Evolutionary conservation across 75 land plant genomes (phyloP), one percentile per base, ranked within the genome.

Genomic region (Pseudotsuga menziesii): DNA sequence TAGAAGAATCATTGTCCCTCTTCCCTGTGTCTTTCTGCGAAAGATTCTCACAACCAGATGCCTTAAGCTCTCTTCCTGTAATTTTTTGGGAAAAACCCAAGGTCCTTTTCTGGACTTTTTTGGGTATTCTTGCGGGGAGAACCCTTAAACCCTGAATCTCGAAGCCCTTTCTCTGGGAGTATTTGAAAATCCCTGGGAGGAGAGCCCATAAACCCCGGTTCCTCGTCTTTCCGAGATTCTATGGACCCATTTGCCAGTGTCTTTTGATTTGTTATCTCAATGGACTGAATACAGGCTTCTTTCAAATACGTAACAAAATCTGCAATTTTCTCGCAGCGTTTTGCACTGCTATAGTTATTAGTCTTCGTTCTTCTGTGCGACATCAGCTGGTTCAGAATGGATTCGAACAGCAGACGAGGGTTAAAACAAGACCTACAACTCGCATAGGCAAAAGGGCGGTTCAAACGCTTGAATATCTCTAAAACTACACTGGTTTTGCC

Each of bases 401-500:
- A 83, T 61, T 94, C 97, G 60, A 91, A 92, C 79, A 94, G 77
- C 16, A 90, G 82, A 20, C 97, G 61, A 11, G 93, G 86, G 76
- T 57, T 83, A 75, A 93, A 86, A 57, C 93, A 90, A 1, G 97
- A 84, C 17, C 87, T 70, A 58, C 92, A 94, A 79, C 94, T 91
- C 2, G 84, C 78, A 75, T 94, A 96, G 23, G 93, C 94, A 78
- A 90, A 92, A 14, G 92, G 97, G 25, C 97, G 85, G 19, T 82
- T 81, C 57, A 96, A 78, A 61, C 88, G 87, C 75, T 74, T 77
- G 57, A 96, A 85, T 7, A 80, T 39, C 58, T 89, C 85, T 35
- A 88, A 82, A 58, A 90, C 66, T 15, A 89, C 70, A 70, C 87
- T 85, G 25, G 99, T 91, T 74, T 96, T 96, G 20, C 99, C 99